Base-by-base conservation (phyloP, 1,284 basidiomycete species). In the Ganoderma resinaceum region DNA sequence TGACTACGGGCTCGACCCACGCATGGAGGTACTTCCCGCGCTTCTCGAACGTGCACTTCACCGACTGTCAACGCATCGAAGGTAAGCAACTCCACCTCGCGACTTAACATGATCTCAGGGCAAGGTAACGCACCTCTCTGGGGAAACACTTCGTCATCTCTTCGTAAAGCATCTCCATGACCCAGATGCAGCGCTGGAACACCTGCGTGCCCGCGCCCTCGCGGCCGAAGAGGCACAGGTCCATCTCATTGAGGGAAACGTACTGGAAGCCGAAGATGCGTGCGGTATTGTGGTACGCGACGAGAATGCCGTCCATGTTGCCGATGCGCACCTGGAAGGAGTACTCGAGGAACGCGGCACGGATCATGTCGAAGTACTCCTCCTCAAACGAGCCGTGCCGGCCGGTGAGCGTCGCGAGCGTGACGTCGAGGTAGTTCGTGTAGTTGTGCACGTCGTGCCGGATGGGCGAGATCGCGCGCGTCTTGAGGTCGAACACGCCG, bases 401-500 rank as follows among this genome's bases (percentile, higher is more conserved):
- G 0, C 96, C 96, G 12, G 86, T 83, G 40, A 89, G 82, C 11
- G 81, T 82, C 46, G 83, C 83, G 70, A 97, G 93, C 61, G 90
- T 80, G 78, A 95, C 96, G 0, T 90, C 91, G n/a, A 90, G 87
- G 71, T 92, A 91, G 78, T 93, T 89, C 89, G 88, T 86, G 76
- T 90, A 94, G 78, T 99, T 99, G 62, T 95, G 85, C 11, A 93
- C 82, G 80, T 99, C 97, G 76, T 94, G 84, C 6, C 97, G 91
- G 61, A 99, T 91, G 0, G 95, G 90, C 42, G 95, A 81, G 43
- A 91, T 93, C 0, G 96, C 96, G 52, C 97, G 88, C 0, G 97
- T 99, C 81, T 99, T 99, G 80, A 99, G 91, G 78, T 99, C 97
- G 74, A 99, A 99, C 0, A 97, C 91, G 33, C 95, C 95, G 0